These are phyloP conservation scores for Pyrenula aspistea DNA, from an alignment of 495 filamentous ascomycete genomes.

Conservation along the genomic window DNA sequence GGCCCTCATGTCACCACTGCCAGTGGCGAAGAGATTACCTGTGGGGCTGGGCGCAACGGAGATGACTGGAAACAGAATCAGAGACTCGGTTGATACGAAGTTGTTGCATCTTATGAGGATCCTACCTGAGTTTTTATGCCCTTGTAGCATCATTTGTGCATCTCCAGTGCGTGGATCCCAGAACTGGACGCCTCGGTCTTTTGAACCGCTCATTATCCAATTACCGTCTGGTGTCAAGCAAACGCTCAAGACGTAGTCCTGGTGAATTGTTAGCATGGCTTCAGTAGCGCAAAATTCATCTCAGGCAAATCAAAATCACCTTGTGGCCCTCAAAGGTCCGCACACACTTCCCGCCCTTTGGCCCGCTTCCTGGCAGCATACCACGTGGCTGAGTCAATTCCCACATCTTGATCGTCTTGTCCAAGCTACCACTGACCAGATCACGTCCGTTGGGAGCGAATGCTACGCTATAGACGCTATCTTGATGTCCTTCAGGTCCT, in stretches of 20 bases:
- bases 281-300: conserved; percentile 11
- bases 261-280: conserved; percentile 7
- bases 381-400: conserved; percentile 63
- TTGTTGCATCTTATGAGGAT: conserved; percentile 3
- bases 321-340: conserved; percentile 88
- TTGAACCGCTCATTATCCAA: conserved; percentile 87
- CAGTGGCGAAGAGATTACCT: conserved; percentile 72
- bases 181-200: conserved; percentile 85
- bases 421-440: conserved; percentile 78
- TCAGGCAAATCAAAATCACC: conserved; percentile 27
- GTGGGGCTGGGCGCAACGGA: conserved; percentile 77
- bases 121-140: conserved; percentile 77
- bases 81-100: conserved; percentile 12
- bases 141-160: conserved; percentile 85
- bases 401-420: conserved; percentile 96
- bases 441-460: conserved; percentile 82
- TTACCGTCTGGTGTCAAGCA: conserved; percentile 76
- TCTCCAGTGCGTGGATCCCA: conserved; percentile 82
- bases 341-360: conserved; percentile 69
- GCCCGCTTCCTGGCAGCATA: conserved; percentile 42
- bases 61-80: conserved; percentile 45
- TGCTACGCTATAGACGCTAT: conserved; percentile 85
- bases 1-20: conserved; percentile 81
- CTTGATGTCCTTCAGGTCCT: conserved; percentile 77
- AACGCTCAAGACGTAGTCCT: conserved; percentile 88